Evolutionary conservation across 2,329 filamentous ascomycete genomes (phyloP).

Genomic region (Sordariomycetes sp.): DNA sequence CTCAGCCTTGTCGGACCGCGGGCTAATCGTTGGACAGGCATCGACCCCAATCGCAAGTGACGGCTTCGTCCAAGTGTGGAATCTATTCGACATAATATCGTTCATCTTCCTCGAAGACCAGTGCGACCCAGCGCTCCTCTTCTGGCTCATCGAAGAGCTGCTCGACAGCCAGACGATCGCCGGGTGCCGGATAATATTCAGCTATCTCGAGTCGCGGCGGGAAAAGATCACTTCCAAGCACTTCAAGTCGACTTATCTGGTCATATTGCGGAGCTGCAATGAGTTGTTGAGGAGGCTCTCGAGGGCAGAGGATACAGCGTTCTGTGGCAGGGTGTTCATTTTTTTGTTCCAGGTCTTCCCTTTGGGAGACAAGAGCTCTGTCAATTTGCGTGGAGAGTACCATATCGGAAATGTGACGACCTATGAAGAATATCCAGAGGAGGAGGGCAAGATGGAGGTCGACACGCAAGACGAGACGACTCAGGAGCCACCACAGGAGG

Average conservation of each 20-base stretch:
- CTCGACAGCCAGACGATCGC: constrained; percentile 93
- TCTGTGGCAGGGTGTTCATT: constrained; percentile 95
- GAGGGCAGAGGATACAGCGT: constrained; percentile 92
- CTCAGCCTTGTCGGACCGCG: constrained; percentile 18
- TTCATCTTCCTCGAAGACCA: constrained; percentile 75
- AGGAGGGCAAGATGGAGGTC: constrained; percentile 49
- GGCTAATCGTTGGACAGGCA: constrained; percentile 39
- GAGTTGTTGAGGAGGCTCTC: constrained; percentile 88
- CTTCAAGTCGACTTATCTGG: constrained; percentile 74
- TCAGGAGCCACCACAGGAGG: constrained; percentile 12
- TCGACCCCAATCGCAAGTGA: constrained; percentile 67
- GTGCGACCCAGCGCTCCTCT: constrained; percentile 71
- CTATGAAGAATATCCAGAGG: constrained; percentile 46
- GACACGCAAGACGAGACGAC: constrained; percentile 37
- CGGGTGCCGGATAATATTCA: constrained; percentile 84
- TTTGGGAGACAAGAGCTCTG: constrained; percentile 90
- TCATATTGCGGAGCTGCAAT: constrained; percentile 91
- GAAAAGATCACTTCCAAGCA: constrained; percentile 77
- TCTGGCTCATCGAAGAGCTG: constrained; percentile 89
- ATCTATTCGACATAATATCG: constrained; percentile 84
- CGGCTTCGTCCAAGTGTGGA: constrained; percentile 80
- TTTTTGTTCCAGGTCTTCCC: constrained; percentile 98
- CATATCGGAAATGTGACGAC: constrained; percentile 90
- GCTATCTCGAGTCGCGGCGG: constrained; percentile 87
- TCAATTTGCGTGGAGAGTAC: constrained; percentile 92